A percentile compares a stretch with the other conserved stretches of the same genome.
phyloP scores from a whole-genome alignment of 139 green algal species.

The Parachlorella kessleri region DNA sequence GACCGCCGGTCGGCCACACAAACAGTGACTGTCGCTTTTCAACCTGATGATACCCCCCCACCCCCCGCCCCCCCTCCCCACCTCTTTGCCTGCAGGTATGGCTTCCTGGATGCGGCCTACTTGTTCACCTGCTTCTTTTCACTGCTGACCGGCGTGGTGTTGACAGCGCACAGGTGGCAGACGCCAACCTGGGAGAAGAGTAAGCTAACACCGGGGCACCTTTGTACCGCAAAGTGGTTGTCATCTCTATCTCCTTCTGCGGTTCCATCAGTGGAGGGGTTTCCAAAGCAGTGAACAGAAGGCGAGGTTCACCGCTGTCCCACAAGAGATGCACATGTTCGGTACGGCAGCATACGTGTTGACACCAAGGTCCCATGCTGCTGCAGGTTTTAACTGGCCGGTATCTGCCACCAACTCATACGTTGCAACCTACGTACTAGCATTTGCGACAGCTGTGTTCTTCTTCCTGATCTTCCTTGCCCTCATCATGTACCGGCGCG shows the following conservation, averaged over 20 bases:
- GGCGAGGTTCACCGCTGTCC: no score
- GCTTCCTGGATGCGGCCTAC: not conserved
- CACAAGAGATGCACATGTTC: no score
- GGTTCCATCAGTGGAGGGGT: no score
- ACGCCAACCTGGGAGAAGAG: not conserved
- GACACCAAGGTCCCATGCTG: no score
- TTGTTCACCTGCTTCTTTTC: conserved; percentile 16
- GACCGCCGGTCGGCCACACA: not conserved
- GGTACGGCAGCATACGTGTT: no score
- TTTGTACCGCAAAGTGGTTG: not conserved
- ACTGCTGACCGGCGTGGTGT: not conserved
- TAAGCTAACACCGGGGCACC: not conserved
- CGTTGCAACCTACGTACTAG: not conserved
- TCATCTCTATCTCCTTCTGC: no score
- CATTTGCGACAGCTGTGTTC: not conserved
- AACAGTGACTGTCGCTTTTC: not conserved
- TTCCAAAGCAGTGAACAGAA: no score
- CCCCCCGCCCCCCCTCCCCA: no score
- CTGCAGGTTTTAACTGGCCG: not conserved
- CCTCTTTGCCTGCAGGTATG: not conserved
- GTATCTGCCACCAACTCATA: not conserved
- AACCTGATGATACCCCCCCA: not conserved
- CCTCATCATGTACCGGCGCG: not conserved
- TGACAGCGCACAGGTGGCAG: not conserved
- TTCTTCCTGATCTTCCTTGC: not conserved